Evolutionary conservation across 768 basidiomycete genomes (phyloP).

Genomic region (Plicaturopsis crispa): DNA sequence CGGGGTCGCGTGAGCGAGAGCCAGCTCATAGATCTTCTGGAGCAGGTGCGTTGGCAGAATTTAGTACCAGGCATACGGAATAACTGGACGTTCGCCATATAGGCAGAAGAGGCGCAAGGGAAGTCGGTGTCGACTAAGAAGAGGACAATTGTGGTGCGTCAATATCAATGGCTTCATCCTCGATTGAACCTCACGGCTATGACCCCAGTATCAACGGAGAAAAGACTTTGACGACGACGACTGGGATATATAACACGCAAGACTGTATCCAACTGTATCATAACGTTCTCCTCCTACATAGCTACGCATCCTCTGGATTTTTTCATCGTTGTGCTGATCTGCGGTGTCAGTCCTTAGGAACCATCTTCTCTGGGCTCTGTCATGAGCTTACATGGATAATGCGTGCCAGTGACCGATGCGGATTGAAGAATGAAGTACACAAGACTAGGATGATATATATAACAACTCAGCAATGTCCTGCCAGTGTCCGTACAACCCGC

Average conservation of each 20-base stretch:
- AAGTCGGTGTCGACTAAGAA: slow-evolving; percentile 43
- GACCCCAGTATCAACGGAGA: slow-evolving; percentile 50
- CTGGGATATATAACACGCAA: slow-evolving; percentile 25
- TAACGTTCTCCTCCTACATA: background rate
- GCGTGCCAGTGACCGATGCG: too few relatives aligned
- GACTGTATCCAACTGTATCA: background rate
- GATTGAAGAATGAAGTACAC: too few relatives aligned
- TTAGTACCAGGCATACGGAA: too few relatives aligned
- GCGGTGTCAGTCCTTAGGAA: too few relatives aligned
- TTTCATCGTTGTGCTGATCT: too few relatives aligned
- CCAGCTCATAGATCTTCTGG: slow-evolving; percentile 78
- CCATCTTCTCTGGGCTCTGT: too few relatives aligned
- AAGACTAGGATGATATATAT: too few relatives aligned
- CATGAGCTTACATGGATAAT: too few relatives aligned
- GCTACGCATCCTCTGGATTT: background rate
- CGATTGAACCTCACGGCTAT: slow-evolving; percentile 4
- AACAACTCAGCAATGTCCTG: too few relatives aligned
- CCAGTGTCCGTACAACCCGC: too few relatives aligned
- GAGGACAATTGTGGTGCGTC: slow-evolving; percentile 50
- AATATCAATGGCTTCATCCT: slow-evolving; percentile 4
- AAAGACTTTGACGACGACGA: slow-evolving; percentile 63
- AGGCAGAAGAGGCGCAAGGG: slow-evolving; percentile 47
- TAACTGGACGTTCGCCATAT: slow-evolving; percentile 1
- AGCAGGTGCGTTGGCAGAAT: slow-evolving; percentile 61
- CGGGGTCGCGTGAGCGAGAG: slow-evolving; percentile 69